Evolutionary conservation across 2,329 filamentous ascomycete genomes (phyloP).

Genomic region (Teratosphaeriaceae sp.): DNA sequence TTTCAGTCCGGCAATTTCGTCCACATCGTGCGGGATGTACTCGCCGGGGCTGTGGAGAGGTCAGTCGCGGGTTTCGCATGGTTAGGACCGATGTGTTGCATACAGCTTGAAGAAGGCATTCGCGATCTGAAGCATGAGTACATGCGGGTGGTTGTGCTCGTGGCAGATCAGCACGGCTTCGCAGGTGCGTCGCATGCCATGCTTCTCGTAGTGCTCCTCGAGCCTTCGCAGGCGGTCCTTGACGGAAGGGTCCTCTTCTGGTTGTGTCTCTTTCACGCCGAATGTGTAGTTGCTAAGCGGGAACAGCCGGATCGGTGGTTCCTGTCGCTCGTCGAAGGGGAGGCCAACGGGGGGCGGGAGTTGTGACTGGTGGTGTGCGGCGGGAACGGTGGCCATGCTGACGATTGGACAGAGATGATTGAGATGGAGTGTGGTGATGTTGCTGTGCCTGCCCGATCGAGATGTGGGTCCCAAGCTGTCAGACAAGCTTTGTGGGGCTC

Average conservation of each 20-base stretch:
- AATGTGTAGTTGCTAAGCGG: slow-evolving; percentile 99
- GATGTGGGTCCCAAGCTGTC: neutral
- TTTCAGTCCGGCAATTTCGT: slow-evolving; percentile 91
- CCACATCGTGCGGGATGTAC: slow-evolving; percentile 1
- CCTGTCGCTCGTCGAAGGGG: slow-evolving; percentile 83
- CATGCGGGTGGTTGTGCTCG: slow-evolving; percentile 98
- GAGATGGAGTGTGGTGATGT: too few species aligned
- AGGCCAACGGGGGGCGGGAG: slow-evolving; percentile 30
- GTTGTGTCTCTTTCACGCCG: slow-evolving; percentile 95
- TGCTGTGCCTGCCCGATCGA: neutral
- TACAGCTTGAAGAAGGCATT: slow-evolving; percentile 98
- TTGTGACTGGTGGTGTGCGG: slow-evolving; percentile 19
- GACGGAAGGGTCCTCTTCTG: slow-evolving; percentile 94
- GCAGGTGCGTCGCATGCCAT: slow-evolving; percentile 96
- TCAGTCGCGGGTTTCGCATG: neutral
- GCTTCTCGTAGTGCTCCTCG: slow-evolving; percentile 86
- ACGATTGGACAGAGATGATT: neutral
- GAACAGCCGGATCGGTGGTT: slow-evolving; percentile 58
- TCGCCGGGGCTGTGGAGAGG: slow-evolving; percentile 3
- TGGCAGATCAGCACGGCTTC: slow-evolving; percentile 97
- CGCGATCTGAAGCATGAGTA: slow-evolving; percentile 97
- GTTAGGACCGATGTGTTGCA: slow-evolving; percentile 16
- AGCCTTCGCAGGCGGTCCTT: slow-evolving; percentile 85
- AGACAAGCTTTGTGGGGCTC: slow-evolving; percentile 2
- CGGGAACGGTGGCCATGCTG: slow-evolving; percentile 25